Evolutionary conservation across 306 rosid genomes (phyloP).

Genomic region (Cicer pinnatifidum): DNA sequence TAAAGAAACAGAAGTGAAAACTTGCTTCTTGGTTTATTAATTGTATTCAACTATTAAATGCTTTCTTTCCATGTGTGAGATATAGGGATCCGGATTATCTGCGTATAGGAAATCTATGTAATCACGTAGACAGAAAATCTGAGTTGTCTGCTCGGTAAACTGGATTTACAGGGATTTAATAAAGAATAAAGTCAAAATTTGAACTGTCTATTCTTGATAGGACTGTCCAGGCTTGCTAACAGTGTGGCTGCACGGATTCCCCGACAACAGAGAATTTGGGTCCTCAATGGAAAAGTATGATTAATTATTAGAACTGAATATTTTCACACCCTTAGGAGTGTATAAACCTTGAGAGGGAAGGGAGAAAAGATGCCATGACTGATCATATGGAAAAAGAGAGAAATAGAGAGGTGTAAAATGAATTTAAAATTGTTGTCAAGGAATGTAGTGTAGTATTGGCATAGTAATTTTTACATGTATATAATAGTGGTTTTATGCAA

Average conservation of each 20-base stretch:
- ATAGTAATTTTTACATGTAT: not conserved
- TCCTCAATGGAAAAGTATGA: conserved; percentile 8
- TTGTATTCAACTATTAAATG: conserved; percentile 16
- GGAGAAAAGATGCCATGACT: not conserved
- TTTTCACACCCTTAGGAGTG: not conserved
- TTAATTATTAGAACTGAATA: not conserved
- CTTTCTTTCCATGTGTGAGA: not conserved
- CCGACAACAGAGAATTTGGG: not conserved
- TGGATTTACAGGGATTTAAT: not conserved
- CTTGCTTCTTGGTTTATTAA: conserved; percentile 1
- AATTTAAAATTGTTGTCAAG: not conserved
- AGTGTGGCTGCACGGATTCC: not conserved
- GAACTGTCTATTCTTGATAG: not conserved
- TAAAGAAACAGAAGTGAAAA: not conserved
- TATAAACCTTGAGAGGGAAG: not conserved
- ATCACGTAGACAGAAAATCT: not conserved
- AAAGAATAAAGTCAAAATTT: not conserved
- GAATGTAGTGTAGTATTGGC: conserved; percentile 20
- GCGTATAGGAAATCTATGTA: not conserved
- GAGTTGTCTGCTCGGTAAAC: not conserved
- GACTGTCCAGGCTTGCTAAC: not conserved
- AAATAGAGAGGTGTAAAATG: not conserved
- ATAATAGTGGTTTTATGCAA: not conserved
- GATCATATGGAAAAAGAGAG: not conserved
- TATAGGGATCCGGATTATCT: not conserved